Base-by-base conservation (phyloP, 1,139 yeast genomes). In the Pneumocystis sp. region DNA sequence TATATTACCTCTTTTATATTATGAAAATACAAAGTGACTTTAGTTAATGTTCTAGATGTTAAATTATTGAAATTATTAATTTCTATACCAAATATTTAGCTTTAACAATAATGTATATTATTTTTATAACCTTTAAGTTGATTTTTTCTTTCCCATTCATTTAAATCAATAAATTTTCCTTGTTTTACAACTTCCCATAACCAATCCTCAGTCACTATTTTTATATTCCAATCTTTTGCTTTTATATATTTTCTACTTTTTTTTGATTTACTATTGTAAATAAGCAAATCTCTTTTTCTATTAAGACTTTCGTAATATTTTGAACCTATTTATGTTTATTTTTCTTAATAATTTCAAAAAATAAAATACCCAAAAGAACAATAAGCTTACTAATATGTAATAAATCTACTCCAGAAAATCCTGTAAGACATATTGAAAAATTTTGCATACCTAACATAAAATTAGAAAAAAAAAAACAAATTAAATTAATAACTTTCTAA, bases 141-240 rank as follows among this genome's bases (percentile, higher is more conserved):
- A 12, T 42, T 29, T 25, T 42, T 31, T 31, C 12, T 59, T 59
- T 59, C 44, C 61, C 61, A 59, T 31, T 42, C 61, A 59, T 50
- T 31, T 10, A 59, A 59, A 21, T 39, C 29, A 59, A 39, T 59
- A 39, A 39, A 19, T 12, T 17, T 39, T 31, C 45, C 61, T 39
- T 39, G 61, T 42, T 31, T 39, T 31, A 59, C 40, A 31, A 59
- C n/a, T 42, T 59, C 61, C 61, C 61, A 59, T 59, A 59, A 59
- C 61, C 61, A 59, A 21, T 39, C 31, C 31, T 39, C n/a, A 21
- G 44, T 21, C 21, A 59, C 61, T 21, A 59, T 59, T 39, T 17
- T 39, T 59, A 59, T 42, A 59, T 42, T 42, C 61, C 61, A 59
- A 6, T 59, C 61, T 25, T 59, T 59, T 12, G 61, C 61, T 39